phyloP scores from a whole-genome alignment of 305 asterid genomes.

The Fraxinus albicans region DNA sequence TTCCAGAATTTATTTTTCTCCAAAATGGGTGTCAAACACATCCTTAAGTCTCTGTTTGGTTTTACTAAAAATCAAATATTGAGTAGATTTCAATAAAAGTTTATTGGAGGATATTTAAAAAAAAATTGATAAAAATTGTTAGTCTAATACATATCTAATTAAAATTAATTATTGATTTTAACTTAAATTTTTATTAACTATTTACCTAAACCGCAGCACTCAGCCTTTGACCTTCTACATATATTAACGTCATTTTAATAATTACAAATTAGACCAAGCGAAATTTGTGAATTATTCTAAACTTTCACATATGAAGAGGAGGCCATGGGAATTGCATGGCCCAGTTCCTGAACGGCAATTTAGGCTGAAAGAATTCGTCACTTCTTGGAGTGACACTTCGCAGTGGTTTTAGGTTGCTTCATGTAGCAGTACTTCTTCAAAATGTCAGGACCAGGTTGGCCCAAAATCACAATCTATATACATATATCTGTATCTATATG shows the following conservation, averaged over 20 bases:
- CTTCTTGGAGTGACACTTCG: background rate
- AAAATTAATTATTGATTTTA: too few species aligned
- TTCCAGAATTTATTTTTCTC: too few species aligned
- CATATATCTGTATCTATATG: background rate
- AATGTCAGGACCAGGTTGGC: slow-evolving; percentile 55
- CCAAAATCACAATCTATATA: background rate
- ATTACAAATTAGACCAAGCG: background rate
- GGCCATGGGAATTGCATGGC: background rate
- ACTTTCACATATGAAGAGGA: background rate
- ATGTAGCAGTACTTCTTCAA: slow-evolving; percentile 38
- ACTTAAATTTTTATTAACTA: too few species aligned
- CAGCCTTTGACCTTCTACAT: background rate
- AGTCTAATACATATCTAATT: too few species aligned
- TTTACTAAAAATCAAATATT: too few species aligned
- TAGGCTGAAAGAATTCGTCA: background rate
- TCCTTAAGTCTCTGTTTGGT: too few species aligned
- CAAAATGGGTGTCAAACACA: too few species aligned
- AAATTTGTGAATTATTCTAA: background rate
- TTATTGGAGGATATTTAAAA: too few species aligned
- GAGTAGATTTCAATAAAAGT: too few species aligned
- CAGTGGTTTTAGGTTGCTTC: background rate
- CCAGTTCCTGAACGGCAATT: background rate
- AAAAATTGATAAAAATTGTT: too few species aligned
- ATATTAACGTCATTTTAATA: background rate
- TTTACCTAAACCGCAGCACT: background rate